Evolutionary conservation across 306 rosid genomes (phyloP), one percentile per base, ranked within the genome.

Genomic region (Quercus wislizeni): DNA sequence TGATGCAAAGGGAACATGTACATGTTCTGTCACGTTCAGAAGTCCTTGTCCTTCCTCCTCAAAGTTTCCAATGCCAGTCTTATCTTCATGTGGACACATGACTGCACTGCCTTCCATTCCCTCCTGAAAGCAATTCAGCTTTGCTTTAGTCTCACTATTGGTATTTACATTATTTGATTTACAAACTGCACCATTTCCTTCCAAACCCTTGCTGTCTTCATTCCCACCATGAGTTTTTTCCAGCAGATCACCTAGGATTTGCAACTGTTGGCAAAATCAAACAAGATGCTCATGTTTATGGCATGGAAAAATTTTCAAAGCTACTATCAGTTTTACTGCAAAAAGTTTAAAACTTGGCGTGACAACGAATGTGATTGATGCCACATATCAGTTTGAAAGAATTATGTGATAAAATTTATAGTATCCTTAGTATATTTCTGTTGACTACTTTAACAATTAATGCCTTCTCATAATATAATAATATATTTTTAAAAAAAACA

Each of bases 171-270:
- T 76, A 51, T 90, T 86, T 27, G 88, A 83, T 15, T 83, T 86
- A 61, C 82, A 80, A 20, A 46, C 85, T 78, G 61, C 75, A 46
- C 75, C 77, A 6, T 79, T 73, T 83, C 82, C 73, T 81, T 78
- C 23, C 18, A 78, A 69, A 55, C 77, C 83, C 70, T 78, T 59
- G 21, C 46, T 71, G 35, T 89, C 75, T 51, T 76, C 54, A 58
- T 58, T 74, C 21, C 73, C 86, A 46, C 78, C 88, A 41, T 41
- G 75, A 46, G 82, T 73, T 71, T 79, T 78, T 76, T 49, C 84
- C 83, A 82, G n/a, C 55, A 84, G 57, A 73, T 85, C 89, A 49
- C 85, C 83, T 12, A 91, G 88, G 77, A 83, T 87, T 76, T 93
- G 80, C 78, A 89, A 65, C 99, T 92, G 91, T 71, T 82, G 4